Evolutionary conservation across 148 eudicot genomes (phyloP), one percentile per base, ranked within the genome.

Genomic region (Camellia lanceoleosa): DNA sequence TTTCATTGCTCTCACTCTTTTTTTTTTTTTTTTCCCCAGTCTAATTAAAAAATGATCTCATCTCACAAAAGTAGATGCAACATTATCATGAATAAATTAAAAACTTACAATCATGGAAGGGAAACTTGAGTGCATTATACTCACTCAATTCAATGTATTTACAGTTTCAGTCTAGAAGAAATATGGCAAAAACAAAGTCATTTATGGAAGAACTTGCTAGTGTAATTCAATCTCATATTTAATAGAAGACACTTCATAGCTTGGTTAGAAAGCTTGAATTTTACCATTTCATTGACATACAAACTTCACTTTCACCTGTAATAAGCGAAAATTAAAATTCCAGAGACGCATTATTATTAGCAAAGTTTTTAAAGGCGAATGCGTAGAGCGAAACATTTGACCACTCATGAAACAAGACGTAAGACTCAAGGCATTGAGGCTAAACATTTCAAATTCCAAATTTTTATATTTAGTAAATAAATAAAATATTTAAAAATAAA

Each of bases 171-270:
- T 7, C 16, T 19, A 60, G n/a, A 38, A 72, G n/a, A 0, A 60
- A 15, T 43, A 20, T 41, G 67, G 67, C 41, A 7, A 44, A 73
- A 73, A 77, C 71, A 77, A 64, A 77, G 19, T 51, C 79, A 63
- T 65, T 11, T 43, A 46, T 19, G 70, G 46, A n/a, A 9, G 67
- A 46, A 3, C 61, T 51, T 14, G 11, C 55, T 65, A 20, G 58
- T 9, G n/a, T 3, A 16, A 49, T 61, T 10, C 19, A 47, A 61
- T 61, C 42, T 61, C 38, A 20, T 44, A 47, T 6, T 20, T 43
- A 76, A 44, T 61, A 7, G 15, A 62, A 76, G n/a, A 52, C 13
- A 8, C 54, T 47, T 16, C 16, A 18, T 2, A 61, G 19, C 54
- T 61, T 61, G 44, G 56, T 11, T 5, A 16, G n/a, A 62, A 58